Conservation (phyloP, 495 filamentous ascomycete species). For the Tuber magnatum region DNA sequence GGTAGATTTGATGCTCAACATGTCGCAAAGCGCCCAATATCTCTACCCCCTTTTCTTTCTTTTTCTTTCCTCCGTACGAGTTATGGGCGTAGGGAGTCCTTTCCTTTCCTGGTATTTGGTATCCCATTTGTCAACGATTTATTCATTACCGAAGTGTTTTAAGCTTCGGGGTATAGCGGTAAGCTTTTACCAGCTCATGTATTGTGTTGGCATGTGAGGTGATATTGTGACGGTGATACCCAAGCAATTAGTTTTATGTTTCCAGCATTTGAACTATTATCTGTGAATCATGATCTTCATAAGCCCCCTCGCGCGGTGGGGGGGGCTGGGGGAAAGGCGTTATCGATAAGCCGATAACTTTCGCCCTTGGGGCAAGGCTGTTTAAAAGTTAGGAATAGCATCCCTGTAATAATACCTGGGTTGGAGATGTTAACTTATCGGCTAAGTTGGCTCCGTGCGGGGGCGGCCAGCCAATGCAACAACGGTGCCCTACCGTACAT, state of each 20-base stretch:
- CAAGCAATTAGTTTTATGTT: background rate
- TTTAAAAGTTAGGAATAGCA: background rate
- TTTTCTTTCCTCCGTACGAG: conserved; percentile 2
- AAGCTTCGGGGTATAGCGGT: background rate
- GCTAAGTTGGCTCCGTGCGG: background rate
- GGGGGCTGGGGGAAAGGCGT: background rate
- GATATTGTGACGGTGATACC: background rate
- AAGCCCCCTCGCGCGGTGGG: background rate
- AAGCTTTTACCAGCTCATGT: background rate
- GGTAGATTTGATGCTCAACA: conserved; percentile 52
- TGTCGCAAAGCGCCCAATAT: background rate
- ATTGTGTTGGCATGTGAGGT: background rate
- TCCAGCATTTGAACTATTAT: background rate
- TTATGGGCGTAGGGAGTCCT: conserved; percentile 1
- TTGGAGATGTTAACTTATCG: background rate
- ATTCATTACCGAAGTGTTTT: background rate
- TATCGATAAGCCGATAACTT: background rate
- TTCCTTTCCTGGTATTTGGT: conserved; percentile 15
- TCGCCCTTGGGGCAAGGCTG: background rate
- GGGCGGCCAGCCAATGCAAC: background rate
- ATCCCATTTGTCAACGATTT: conserved; percentile 11
- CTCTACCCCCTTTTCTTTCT: background rate
- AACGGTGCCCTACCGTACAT: background rate
- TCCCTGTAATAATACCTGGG: background rate
- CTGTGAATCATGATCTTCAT: background rate